These are phyloP conservation scores for Pseudopyricularia javanii DNA, from an alignment of 2,329 filamentous ascomycete genomes.

Conservation along the genomic window DNA sequence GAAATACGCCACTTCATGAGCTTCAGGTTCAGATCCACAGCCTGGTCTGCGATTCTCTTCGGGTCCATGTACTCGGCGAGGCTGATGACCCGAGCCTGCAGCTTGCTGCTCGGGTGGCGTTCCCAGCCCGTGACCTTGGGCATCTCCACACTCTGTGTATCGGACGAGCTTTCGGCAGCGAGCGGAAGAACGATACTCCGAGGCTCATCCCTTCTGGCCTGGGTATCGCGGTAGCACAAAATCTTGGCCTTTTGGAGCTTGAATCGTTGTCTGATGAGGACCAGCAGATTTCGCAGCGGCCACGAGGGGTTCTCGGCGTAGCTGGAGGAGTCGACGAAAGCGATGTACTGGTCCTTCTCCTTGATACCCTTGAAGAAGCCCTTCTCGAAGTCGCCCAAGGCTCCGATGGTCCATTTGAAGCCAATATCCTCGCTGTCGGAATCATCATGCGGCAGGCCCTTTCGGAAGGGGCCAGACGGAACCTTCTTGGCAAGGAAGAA, in stretches of 20 bases:
- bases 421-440: constrained; percentile 39
- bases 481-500: constrained; percentile 90
- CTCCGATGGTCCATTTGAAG: constrained; percentile 66
- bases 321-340: constrained; percentile 87
- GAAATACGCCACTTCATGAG: constrained; percentile 98
- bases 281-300: constrained; percentile 80
- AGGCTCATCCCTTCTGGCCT: constrained; percentile 63
- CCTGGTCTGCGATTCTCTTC: constrained; percentile 73
- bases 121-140: constrained; percentile 97
- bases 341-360: constrained; percentile 67
- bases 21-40: constrained; percentile 91
- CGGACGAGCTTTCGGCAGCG: constrained; percentile 30
- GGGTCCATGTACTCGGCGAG: constrained; percentile 93
- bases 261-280: constrained; percentile 75
- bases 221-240: constrained; percentile 80
- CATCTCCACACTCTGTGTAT: constrained; percentile 36
- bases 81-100: constrained; percentile 67
- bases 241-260: constrained; percentile 67
- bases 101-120: constrained; percentile 64
- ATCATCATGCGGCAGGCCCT: constrained; percentile 25
- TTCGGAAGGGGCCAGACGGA: constrained; percentile 15
- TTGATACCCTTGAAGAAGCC: constrained; percentile 72
- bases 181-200: constrained; percentile 69
- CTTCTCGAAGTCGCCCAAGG: constrained; percentile 66
- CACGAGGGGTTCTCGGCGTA: constrained; percentile 81